Conservation (phyloP, 345 rosid genomes). For the Erodium maritimum region DNA sequence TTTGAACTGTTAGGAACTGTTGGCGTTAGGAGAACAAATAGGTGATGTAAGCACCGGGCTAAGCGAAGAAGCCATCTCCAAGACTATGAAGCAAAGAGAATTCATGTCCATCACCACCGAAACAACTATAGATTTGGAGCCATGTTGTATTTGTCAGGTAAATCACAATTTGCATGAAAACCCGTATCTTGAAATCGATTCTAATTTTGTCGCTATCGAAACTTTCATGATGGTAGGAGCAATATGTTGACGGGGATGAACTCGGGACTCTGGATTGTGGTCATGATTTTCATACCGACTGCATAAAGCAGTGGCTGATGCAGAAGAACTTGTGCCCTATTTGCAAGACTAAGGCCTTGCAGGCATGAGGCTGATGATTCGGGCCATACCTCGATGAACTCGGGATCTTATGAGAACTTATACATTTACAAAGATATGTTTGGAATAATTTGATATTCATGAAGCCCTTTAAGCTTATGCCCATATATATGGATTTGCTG, state of each 20-base stretch:
- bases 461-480: too few relatives aligned
- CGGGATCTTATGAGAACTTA: too few relatives aligned
- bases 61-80: conserved; percentile 51
- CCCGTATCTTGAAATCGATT: too few relatives aligned
- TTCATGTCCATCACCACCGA: conserved; percentile 17
- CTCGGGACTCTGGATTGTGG: conserved; percentile 71
- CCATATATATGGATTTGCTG: too few relatives aligned
- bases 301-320: conserved; percentile 82
- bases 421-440: too few relatives aligned
- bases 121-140: conserved; percentile 38
- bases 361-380: conserved; percentile 15
- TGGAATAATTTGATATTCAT: too few relatives aligned
- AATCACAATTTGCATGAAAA: neutral
- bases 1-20: conserved; percentile 44
- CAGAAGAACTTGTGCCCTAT: conserved; percentile 81
- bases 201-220: too few relatives aligned
- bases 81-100: conserved; percentile 31
- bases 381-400: too few relatives aligned
- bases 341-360: conserved; percentile 61
- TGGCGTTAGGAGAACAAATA: conserved; percentile 85
- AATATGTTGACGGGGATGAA: conserved; percentile 57
- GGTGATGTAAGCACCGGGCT: conserved; percentile 87
- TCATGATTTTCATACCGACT: conserved; percentile 60
- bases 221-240: conserved; percentile 44
- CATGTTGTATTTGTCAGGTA: conserved; percentile 93